Evolutionary conservation across 306 rosid species (phyloP).

Genomic region (Medicago ruthenica): DNA sequence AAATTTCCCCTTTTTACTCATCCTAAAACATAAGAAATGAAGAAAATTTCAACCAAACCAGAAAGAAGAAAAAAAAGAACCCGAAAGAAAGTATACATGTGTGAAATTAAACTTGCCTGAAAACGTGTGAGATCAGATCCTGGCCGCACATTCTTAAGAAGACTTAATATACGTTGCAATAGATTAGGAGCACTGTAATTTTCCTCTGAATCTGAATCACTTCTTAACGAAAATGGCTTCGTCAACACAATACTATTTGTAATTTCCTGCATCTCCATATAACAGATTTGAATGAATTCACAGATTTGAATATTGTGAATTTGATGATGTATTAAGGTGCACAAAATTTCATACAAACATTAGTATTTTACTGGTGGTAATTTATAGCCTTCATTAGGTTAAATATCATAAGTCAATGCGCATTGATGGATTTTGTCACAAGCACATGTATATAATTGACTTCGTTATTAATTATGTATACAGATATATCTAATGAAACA

Average conservation of each 20-base stretch:
- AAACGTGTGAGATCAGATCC: slow-evolving; percentile 73
- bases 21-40: not conserved
- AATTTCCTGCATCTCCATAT: slow-evolving; percentile 27
- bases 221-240: slow-evolving; percentile 55
- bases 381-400: not conserved
- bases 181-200: slow-evolving; percentile 62
- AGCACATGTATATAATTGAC: not conserved
- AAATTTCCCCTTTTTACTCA: not conserved
- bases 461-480: not conserved
- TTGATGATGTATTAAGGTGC: not conserved
- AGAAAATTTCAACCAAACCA: not conserved
- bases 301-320: not conserved
- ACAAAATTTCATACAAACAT: not conserved
- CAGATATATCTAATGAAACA: not conserved
- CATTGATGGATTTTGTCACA: not conserved
- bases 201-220: slow-evolving; percentile 42
- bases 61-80: not conserved
- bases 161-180: slow-evolving; percentile 57
- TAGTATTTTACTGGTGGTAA: not conserved
- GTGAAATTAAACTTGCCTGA: slow-evolving; percentile 53
- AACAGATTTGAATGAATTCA: not conserved
- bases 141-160: slow-evolving; percentile 63
- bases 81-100: not conserved
- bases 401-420: not conserved
- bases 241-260: slow-evolving; percentile 45